A percentile compares a stretch with the other conserved stretches of the same genome.
Conservation (phyloP, 371 early-diverging fungal species). For the Syncephalastrum monosporum region DNA sequence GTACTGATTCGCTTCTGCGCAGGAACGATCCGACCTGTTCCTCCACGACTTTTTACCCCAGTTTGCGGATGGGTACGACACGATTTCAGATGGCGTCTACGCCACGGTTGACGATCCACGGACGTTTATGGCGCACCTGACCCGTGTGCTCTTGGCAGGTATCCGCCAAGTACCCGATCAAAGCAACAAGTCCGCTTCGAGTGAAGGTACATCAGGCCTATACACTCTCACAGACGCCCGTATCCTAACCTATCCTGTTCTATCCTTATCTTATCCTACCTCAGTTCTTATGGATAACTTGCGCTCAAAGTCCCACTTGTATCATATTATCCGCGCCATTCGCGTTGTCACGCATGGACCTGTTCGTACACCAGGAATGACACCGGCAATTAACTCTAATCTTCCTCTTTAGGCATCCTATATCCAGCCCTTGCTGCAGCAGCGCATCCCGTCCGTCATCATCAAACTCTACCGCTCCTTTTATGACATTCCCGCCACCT, state of each 20-base stretch:
- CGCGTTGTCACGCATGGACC: constrained; percentile 41
- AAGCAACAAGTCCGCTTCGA: constrained; percentile 34
- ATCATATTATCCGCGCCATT: constrained; percentile 36
- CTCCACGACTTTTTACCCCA: constrained; percentile 27
- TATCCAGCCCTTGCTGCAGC: constrained; percentile 39
- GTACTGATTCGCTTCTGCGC: neutral
- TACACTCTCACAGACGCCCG: neutral
- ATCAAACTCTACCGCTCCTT: constrained; percentile 50
- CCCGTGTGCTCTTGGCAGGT: constrained; percentile 38
- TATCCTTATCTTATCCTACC: neutral
- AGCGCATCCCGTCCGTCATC: constrained; percentile 45
- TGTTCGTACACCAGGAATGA: constrained; percentile 21
- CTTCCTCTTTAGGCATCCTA: constrained; percentile 22
- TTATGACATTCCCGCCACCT: constrained; percentile 33
- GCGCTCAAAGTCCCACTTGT: constrained; percentile 41
- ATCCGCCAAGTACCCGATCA: constrained; percentile 45
- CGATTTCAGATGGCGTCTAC: constrained; percentile 16
- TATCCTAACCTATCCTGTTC: too few species aligned
- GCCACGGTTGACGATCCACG: constrained; percentile 30
- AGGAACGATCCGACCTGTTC: constrained; percentile 38
- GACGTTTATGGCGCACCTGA: constrained; percentile 34
- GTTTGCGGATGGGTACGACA: constrained; percentile 17
- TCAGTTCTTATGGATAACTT: constrained; percentile 43
- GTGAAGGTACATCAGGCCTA: constrained; percentile 34
- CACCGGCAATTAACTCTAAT: neutral